These are phyloP conservation scores for Wakefieldia striispora DNA, from an alignment of 768 basidiomycete genomes.

Conservation along the genomic window DNA sequence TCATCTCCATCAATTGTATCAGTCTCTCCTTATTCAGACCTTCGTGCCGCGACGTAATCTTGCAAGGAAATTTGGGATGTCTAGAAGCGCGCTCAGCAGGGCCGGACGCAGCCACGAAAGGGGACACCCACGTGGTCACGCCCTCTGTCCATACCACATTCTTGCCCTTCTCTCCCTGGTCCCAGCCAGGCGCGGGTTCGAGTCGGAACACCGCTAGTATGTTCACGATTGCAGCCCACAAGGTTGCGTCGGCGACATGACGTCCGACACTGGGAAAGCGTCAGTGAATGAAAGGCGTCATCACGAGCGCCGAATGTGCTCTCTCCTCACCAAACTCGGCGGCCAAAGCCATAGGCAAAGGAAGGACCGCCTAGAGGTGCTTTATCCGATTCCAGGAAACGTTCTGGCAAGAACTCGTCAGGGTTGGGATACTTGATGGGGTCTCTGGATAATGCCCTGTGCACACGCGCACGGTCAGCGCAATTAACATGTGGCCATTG, in stretches of 20 bases:
- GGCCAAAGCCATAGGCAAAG: constrained; percentile 37
- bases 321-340: constrained; percentile 23
- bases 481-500: too few relatives aligned
- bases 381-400: constrained; percentile 16
- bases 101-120: too few relatives aligned
- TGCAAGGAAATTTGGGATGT: too few relatives aligned
- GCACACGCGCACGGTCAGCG: not conserved
- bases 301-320: not conserved
- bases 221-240: constrained; percentile 20
- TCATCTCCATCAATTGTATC: not conserved
- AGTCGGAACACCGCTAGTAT: constrained; percentile 10
- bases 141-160: constrained; percentile 9
- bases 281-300: too few relatives aligned
- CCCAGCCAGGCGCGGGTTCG: not conserved
- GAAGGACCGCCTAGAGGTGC: not conserved
- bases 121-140: constrained; percentile 7
- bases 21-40: too few relatives aligned
- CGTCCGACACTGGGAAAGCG: too few relatives aligned
- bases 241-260: constrained; percentile 34
- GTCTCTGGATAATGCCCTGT: constrained; percentile 35
- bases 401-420: constrained; percentile 33
- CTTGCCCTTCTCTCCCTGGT: constrained; percentile 1
- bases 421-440: constrained; percentile 33
- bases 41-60: too few relatives aligned
- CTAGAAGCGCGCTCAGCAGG: too few relatives aligned